These are phyloP conservation scores for Santalum album DNA, from an alignment of 164 flowering plant genomes.

Conservation along the genomic window DNA sequence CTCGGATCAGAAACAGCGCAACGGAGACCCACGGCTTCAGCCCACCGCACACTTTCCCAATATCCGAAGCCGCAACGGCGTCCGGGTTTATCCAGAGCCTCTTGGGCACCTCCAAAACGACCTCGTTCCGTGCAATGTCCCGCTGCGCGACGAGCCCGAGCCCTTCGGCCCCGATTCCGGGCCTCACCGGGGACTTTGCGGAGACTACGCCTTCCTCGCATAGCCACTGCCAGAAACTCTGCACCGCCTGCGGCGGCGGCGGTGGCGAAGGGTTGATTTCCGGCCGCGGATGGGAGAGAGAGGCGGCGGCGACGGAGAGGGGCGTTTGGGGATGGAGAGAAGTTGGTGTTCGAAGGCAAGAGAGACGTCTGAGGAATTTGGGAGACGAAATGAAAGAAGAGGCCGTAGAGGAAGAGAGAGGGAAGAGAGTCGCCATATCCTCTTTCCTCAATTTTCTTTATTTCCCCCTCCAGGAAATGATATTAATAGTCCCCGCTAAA, in stretches of 20 bases:
- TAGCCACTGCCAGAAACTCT: slow-evolving; percentile 75
- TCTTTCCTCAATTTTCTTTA: not conserved
- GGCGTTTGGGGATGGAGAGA: slow-evolving; percentile 6
- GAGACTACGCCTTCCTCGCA: slow-evolving; percentile 53
- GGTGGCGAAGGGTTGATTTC: slow-evolving; percentile 8
- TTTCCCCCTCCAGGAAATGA: no score
- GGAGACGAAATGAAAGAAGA: slow-evolving; percentile 16
- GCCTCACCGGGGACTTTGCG: slow-evolving; percentile 40
- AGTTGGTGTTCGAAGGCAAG: slow-evolving; percentile 9
- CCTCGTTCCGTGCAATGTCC: slow-evolving; percentile 57
- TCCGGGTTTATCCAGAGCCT: slow-evolving; percentile 80
- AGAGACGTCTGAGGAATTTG: slow-evolving; percentile 4
- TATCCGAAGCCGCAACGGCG: slow-evolving; percentile 67
- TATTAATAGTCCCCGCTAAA: no score
- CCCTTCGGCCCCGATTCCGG: slow-evolving; percentile 62
- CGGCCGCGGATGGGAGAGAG: slow-evolving; percentile 2
- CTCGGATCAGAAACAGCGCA: slow-evolving; percentile 72
- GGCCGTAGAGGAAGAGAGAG: slow-evolving; percentile 12
- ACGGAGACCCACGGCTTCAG: slow-evolving; percentile 88
- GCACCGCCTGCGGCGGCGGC: slow-evolving; percentile 25
- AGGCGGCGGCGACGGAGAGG: slow-evolving; percentile 13
- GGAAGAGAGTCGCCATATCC: slow-evolving; percentile 14
- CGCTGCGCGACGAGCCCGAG: slow-evolving; percentile 69
- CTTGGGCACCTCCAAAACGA: slow-evolving; percentile 79
- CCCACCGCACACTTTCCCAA: slow-evolving; percentile 60